Evolutionary conservation across 257 asterid species (phyloP), one percentile per base, ranked within the genome.

Genomic region (Leptodermis oblonga): DNA sequence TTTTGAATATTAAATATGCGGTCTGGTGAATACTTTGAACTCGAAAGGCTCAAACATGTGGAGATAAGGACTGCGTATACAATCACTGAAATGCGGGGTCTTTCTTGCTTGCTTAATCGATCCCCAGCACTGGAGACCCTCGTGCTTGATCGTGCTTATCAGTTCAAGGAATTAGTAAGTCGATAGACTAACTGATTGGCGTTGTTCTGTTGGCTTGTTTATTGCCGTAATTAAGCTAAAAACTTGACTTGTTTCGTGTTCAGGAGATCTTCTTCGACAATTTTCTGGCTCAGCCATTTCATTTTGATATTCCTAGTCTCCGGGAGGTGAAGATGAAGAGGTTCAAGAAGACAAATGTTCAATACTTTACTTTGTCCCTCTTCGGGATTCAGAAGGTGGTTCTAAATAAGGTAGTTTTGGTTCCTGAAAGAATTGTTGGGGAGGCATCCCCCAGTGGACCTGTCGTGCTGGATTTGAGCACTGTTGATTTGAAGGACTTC

Each of bases 71-170:
- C 48, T 8, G 67, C 25, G 48, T 61, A 10, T 62, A 62, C 51
- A 20, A 15, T 31, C 42, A 2, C 3, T 18, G 51, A 62, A 4
- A 12, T 62, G 30, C 15, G 34, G 25, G 49, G 31, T n/a, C 31
- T 62, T 5, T 41, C 67, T 20, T 23, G 22, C 15, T 18, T 39
- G 68, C 68, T 62, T 39, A 14, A 20, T 2, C 52, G 12, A 7
- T 22, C 52, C 26, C 68, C 68, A 9, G n/a, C 41, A n/a, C 68
- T 62, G 13, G 51, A 62, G 52, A 62, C 68, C 51, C 51, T 62
- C 20, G 52, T 62, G 7, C 39, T 62, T 22, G 68, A 43, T 62
- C n/a, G n/a, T 22, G 67, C 22, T 25, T 23, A 39, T 13, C 48
- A n/a, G 20, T 22, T 5, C 20, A 18, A 62, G 17, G 31, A 3